Evolutionary conservation across 1,284 basidiomycete species (phyloP).

Genomic region (Sporisorium exsertum): DNA sequence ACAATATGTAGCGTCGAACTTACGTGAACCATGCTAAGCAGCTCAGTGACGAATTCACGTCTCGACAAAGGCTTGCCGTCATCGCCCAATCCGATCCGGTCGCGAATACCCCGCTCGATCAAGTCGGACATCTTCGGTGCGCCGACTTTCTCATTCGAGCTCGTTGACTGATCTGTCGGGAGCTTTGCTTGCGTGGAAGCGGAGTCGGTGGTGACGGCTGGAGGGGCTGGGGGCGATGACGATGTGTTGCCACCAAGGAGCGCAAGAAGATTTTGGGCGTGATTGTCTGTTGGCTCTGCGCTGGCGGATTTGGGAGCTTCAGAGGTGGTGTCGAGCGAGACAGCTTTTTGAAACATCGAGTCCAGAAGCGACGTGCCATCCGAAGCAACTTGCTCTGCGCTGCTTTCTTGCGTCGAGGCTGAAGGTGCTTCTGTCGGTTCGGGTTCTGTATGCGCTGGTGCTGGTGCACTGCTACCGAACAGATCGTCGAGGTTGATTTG

Average conservation of each 20-base stretch:
- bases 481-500: slow-evolving; percentile 48
- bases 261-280: slow-evolving; percentile 26
- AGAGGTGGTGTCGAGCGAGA: slow-evolving; percentile 12
- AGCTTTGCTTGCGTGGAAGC: background rate
- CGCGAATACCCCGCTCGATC: slow-evolving; percentile 70
- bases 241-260: slow-evolving; percentile 12
- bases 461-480: slow-evolving; percentile 17
- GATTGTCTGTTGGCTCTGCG: background rate
- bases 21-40: slow-evolving; percentile 79
- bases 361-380: slow-evolving; percentile 29
- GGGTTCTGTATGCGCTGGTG: background rate
- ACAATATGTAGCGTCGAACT: slow-evolving; percentile 62
- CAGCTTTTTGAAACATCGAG: slow-evolving; percentile 33
- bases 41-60: slow-evolving; percentile 77
- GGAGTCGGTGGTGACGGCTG: background rate
- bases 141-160: slow-evolving; percentile 12
- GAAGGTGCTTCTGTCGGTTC: background rate
- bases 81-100: slow-evolving; percentile 62
- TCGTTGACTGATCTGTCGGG: slow-evolving; percentile 6
- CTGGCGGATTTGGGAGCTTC: background rate
- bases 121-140: slow-evolving; percentile 71
- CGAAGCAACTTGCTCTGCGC: background rate
- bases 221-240: background rate
- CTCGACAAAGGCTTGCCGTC: slow-evolving; percentile 71
- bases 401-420: background rate